Percentiles rank a stretch among this genome's conserved stretches.
These are phyloP conservation scores for Lonicera japonica DNA, from an alignment of 129 eudicot species.

Conservation along the genomic window DNA sequence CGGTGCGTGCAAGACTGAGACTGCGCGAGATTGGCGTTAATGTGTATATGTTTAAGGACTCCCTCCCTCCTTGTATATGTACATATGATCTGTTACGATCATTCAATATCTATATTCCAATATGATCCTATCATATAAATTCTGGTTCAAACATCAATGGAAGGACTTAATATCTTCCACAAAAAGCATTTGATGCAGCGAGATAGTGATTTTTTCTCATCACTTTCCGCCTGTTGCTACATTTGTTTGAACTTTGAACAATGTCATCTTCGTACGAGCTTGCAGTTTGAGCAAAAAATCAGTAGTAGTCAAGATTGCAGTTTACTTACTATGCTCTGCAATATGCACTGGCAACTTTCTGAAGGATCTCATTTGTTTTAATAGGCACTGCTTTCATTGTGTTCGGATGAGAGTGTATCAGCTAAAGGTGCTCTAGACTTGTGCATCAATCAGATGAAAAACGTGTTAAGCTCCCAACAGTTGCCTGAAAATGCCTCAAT, in stretches of 20 bases:
- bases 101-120: too few relatives aligned
- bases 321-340: neutral
- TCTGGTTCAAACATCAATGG: too few relatives aligned
- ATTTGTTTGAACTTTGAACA: neutral
- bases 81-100: too few relatives aligned
- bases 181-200: neutral
- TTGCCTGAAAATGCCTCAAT: constrained; percentile 87
- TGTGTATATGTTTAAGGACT: too few relatives aligned
- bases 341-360: constrained; percentile 4
- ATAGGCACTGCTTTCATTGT: constrained; percentile 84
- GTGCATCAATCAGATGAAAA: constrained; percentile 82
- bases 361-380: constrained; percentile 9
- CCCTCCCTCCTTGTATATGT: too few relatives aligned
- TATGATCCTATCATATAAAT: too few relatives aligned
- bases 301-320: constrained; percentile 1
- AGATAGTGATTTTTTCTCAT: neutral
- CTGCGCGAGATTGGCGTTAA: too few relatives aligned
- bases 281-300: constrained; percentile 4
- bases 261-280: neutral
- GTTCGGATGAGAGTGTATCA: constrained; percentile 75
- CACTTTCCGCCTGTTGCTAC: neutral
- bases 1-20: too few relatives aligned
- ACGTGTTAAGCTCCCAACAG: constrained; percentile 61
- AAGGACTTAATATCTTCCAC: neutral
- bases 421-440: constrained; percentile 90